Conservation (phyloP, 805 yeast species). For the Dipodascus albidus region DNA sequence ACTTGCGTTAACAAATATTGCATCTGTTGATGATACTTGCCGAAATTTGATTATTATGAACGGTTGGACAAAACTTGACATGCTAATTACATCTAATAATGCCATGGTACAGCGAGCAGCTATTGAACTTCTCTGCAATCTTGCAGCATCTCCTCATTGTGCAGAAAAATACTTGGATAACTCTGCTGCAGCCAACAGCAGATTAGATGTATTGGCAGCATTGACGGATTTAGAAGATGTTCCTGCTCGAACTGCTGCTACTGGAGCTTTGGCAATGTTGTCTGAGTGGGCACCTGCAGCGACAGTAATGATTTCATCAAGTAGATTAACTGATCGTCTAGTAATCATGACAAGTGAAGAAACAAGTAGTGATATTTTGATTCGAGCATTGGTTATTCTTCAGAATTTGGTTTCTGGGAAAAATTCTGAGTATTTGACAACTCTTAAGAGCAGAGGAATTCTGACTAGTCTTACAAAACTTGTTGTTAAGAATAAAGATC, state of each 20-base stretch:
- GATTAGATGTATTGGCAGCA: constrained; percentile 23
- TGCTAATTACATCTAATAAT: constrained; percentile 34
- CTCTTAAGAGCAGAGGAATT: neutral
- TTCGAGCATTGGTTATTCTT: neutral
- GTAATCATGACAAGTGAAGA: neutral
- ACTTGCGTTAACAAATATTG: constrained; percentile 56
- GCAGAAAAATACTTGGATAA: constrained; percentile 28
- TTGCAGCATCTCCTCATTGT: constrained; percentile 30
- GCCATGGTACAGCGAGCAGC: constrained; percentile 43
- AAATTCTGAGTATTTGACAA: neutral
- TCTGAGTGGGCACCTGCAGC: constrained; percentile 27
- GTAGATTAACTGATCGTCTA: constrained; percentile 14
- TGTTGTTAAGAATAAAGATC: neutral
- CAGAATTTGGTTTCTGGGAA: neutral
- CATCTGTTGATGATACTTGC: constrained; percentile 34
- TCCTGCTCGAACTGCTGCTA: constrained; percentile 26
- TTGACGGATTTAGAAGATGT: constrained; percentile 25
- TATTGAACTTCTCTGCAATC: constrained; percentile 53
- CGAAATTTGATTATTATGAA: constrained; percentile 30
- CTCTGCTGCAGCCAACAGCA: constrained; percentile 16
- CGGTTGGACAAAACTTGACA: constrained; percentile 38
- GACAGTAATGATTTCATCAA: constrained; percentile 17
- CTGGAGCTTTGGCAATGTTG: constrained; percentile 30
- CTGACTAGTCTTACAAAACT: neutral
- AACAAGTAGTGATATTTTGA: neutral